Evolutionary conservation across 2,329 filamentous ascomycete genomes (phyloP).

Genomic region (Colletotrichum noveboracense): DNA sequence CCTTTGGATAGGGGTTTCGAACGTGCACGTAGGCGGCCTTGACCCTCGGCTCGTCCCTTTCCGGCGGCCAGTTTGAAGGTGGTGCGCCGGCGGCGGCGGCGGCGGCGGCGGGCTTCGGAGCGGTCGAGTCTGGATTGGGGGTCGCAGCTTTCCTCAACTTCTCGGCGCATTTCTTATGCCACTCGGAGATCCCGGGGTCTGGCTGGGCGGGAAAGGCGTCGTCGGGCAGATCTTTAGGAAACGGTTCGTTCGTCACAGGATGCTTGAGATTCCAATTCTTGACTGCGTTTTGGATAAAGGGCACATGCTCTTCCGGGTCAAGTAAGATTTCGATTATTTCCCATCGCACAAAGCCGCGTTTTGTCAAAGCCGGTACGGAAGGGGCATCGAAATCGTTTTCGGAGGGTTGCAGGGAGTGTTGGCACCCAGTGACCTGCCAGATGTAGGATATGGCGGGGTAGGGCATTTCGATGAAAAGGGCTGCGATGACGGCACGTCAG

Average conservation of each 20-base stretch:
- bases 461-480: constrained; percentile 79
- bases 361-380: constrained; percentile 81
- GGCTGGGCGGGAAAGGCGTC: constrained; percentile 73
- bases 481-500: constrained; percentile 38
- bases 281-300: constrained; percentile 82
- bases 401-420: constrained; percentile 79
- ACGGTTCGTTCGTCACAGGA: constrained; percentile 73
- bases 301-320: constrained; percentile 85
- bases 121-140: constrained; percentile 35
- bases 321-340: constrained; percentile 89
- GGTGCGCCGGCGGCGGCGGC: not conserved
- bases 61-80: constrained; percentile 28
- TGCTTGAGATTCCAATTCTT: constrained; percentile 77
- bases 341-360: constrained; percentile 89
- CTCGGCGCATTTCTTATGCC: constrained; percentile 81
- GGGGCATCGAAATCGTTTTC: constrained; percentile 76
- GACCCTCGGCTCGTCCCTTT: constrained; percentile 39
- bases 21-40: constrained; percentile 41
- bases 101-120: constrained; percentile 31
- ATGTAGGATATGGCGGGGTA: constrained; percentile 84
- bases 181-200: constrained; percentile 81
- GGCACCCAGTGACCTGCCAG: constrained; percentile 89
- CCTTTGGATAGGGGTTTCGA: constrained; percentile 32
- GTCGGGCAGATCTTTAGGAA: constrained; percentile 63
- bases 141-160: constrained; percentile 68